Percentiles rank a stretch among this genome's conserved stretches.
Evolutionary conservation across 2,329 filamentous ascomycete species (phyloP).

Genomic region (Karstenula rhodostoma): DNA sequence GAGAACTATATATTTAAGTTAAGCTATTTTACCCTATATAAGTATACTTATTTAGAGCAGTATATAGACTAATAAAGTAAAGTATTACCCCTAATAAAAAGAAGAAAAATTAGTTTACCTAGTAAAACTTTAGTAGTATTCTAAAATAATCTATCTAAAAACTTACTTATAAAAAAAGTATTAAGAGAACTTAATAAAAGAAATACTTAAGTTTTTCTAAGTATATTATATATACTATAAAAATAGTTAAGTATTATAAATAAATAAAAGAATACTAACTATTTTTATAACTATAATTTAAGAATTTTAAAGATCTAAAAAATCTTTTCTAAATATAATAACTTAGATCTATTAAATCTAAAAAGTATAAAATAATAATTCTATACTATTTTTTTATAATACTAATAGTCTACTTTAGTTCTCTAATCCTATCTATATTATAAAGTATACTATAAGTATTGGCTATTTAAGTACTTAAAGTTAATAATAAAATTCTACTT

Average conservation of each 20-base stretch:
- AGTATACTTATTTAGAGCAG: conserved; percentile 17
- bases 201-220: conserved; percentile 22
- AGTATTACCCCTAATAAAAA: conserved; percentile 13
- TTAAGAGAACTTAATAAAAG: conserved; percentile 28
- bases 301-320: not conserved
- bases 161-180: conserved; percentile 25
- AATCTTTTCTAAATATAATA: not conserved
- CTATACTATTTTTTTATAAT: not conserved
- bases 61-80: conserved; percentile 5
- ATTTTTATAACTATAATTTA: not conserved
- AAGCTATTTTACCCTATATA: conserved; percentile 13
- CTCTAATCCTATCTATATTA: not conserved
- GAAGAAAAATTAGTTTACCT: conserved; percentile 6
- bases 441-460: not conserved
- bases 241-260: not conserved
- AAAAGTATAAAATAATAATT: not conserved
- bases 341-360: not conserved
- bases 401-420: conserved; percentile 1
- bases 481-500: no score
- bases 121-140: conserved; percentile 18
- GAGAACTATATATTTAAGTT: conserved; percentile 16
- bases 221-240: not conserved
- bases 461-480: not conserved
- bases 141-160: conserved; percentile 29
- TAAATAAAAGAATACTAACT: not conserved